phyloP scores from a whole-genome alignment of 2,329 filamentous ascomycete genomes.

The Penicillium sp. region DNA sequence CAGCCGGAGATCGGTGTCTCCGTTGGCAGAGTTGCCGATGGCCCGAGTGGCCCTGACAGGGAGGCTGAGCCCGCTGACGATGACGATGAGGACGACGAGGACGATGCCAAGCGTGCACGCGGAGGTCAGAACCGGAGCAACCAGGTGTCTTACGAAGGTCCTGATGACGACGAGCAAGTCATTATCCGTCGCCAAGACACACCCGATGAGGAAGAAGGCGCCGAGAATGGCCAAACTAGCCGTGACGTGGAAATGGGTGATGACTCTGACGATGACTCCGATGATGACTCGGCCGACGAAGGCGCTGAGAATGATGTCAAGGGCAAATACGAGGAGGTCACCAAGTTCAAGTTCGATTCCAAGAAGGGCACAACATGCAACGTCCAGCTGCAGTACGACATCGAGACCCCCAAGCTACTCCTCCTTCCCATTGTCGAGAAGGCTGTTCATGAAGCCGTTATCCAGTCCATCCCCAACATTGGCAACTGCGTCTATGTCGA shows the following conservation, averaged over 20 bases:
- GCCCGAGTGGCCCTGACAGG: constrained; percentile 43
- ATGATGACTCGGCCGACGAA: constrained; percentile 44
- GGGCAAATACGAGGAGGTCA: constrained; percentile 61
- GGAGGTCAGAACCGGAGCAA: constrained; percentile 65
- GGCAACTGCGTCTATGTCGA: constrained; percentile 66
- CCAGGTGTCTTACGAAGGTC: constrained; percentile 82
- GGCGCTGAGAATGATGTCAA: constrained; percentile 57
- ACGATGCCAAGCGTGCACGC: constrained; percentile 64
- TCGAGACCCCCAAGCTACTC: constrained; percentile 77
- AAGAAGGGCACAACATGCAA: constrained; percentile 67
- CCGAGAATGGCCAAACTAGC: constrained; percentile 39
- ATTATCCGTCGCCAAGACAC: constrained; percentile 62
- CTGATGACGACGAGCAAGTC: constrained; percentile 86
- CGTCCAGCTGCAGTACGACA: constrained; percentile 77
- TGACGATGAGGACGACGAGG: constrained; percentile 71
- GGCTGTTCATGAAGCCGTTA: constrained; percentile 70
- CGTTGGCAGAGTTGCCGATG: constrained; percentile 54
- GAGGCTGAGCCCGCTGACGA: constrained; percentile 61
- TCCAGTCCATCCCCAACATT: constrained; percentile 80
- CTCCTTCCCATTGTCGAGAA: constrained; percentile 88
- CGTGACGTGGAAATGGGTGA: constrained; percentile 38
- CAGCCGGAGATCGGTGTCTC: constrained; percentile 70
- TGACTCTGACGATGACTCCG: constrained; percentile 40
- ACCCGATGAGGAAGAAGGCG: constrained; percentile 51
- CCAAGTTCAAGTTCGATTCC: constrained; percentile 75